A percentile compares a stretch with the other conserved stretches of the same genome.
Evolutionary conservation across 371 early-diverging fungal species (phyloP).

Genomic region (Gilbertella persicaria): DNA sequence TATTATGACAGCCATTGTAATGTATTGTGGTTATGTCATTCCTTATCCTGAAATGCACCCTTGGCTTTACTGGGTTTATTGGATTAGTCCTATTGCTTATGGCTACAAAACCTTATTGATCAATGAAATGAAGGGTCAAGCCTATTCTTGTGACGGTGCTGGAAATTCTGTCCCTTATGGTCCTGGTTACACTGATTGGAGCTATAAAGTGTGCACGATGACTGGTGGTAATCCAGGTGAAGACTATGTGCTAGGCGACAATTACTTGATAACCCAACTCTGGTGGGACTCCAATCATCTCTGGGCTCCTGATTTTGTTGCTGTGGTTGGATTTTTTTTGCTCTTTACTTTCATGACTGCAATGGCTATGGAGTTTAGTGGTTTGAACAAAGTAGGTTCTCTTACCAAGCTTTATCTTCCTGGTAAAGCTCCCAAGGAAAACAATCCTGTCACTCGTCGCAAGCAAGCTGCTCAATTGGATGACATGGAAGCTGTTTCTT

Average conservation of each 20-base stretch:
- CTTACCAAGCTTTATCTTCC: conserved; percentile 56
- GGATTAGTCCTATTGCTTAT: conserved; percentile 70
- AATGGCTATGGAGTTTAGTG: conserved; percentile 48
- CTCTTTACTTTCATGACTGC: conserved; percentile 50
- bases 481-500: conserved; percentile 36
- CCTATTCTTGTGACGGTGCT: conserved; percentile 33
- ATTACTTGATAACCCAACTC: conserved; percentile 42
- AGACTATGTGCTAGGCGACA: conserved; percentile 51
- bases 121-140: conserved; percentile 66
- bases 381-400: conserved; percentile 46
- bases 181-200: conserved; percentile 44
- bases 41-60: conserved; percentile 64
- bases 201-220: conserved; percentile 58
- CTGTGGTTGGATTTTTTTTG: conserved; percentile 48
- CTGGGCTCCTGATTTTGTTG: conserved; percentile 59
- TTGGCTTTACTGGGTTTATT: conserved; percentile 72
- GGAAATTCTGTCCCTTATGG: conserved; percentile 43
- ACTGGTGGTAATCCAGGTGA: conserved; percentile 51
- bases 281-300: conserved; percentile 40
- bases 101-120: conserved; percentile 64
- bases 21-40: conserved; percentile 67
- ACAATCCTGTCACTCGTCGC: conserved; percentile 7
- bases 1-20: conserved; percentile 51
- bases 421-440: conserved; percentile 25
- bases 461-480: conserved; percentile 10